These are phyloP conservation scores for Oldenlandia corymbosa DNA, from an alignment of 257 asterid species.

Conservation along the genomic window DNA sequence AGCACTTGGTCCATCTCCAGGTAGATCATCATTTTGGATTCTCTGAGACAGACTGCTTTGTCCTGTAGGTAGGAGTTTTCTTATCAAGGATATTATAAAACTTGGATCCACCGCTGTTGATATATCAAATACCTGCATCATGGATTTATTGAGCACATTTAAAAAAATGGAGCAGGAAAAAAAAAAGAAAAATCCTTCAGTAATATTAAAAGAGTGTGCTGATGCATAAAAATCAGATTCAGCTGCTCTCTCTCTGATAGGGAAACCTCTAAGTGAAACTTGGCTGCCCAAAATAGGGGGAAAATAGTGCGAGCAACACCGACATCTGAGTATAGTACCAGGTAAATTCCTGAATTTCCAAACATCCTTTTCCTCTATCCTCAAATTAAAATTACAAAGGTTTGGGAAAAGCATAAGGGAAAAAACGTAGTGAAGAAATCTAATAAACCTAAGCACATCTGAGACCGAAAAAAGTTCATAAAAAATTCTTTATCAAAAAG, in stretches of 20 bases:
- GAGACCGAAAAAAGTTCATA: no score
- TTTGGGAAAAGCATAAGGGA: not conserved
- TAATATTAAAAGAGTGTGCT: not conserved
- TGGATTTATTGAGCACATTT: not conserved
- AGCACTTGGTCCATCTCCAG: conserved; percentile 25
- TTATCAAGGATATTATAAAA: conserved; percentile 80
- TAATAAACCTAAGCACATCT: not conserved
- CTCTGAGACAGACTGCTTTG: conserved; percentile 25
- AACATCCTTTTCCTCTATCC: no score
- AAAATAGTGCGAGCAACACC: not conserved
- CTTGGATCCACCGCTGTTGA: conserved; percentile 87
- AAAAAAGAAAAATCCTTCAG: not conserved
- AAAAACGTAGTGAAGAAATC: not conserved
- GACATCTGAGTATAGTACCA: not conserved
- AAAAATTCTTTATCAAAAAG: no score
- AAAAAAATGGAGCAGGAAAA: not conserved
- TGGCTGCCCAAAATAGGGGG: not conserved
- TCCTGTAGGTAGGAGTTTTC: conserved; percentile 66
- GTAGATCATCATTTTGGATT: conserved; percentile 20
- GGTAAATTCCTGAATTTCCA: not conserved
- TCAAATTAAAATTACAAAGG: no score
- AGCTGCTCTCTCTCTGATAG: not conserved
- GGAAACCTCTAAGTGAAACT: not conserved
- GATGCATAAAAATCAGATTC: not conserved
- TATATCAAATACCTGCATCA: conserved; percentile 66